A percentile compares a stretch with the other conserved stretches of the same genome.
phyloP scores from a whole-genome alignment of 768 basidiomycete species.

The Boletellus ananiceps region DNA sequence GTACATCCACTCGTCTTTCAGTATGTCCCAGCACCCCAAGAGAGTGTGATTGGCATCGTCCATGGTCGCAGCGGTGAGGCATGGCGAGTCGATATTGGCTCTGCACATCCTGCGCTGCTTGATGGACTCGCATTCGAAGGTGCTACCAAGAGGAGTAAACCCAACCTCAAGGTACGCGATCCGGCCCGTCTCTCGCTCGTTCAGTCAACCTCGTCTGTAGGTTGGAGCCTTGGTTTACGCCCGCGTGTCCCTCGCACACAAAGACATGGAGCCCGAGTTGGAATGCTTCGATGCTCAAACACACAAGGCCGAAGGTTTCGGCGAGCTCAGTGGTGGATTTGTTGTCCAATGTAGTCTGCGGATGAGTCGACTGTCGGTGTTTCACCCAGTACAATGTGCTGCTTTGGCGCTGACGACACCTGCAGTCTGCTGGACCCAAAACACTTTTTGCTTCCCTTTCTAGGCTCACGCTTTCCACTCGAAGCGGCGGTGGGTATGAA shows the following conservation, averaged over 20 bases:
- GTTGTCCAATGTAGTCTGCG: constrained; percentile 76
- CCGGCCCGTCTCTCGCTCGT: neutral
- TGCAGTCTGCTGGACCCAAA: constrained; percentile 72
- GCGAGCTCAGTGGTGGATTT: constrained; percentile 89
- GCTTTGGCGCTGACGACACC: constrained; percentile 2
- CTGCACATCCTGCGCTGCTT: constrained; percentile 77
- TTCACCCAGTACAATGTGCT: constrained; percentile 3
- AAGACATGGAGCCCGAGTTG: constrained; percentile 97
- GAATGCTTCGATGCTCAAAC: constrained; percentile 95
- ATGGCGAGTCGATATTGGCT: constrained; percentile 91
- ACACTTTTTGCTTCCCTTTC: constrained; percentile 75
- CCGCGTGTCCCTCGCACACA: constrained; percentile 87
- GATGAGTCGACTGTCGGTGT: constrained; percentile 76
- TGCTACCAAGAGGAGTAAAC: constrained; percentile 90
- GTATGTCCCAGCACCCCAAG: constrained; percentile 90
- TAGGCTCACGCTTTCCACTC: constrained; percentile 79
- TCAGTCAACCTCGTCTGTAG: constrained; percentile 37
- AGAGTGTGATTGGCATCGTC: constrained; percentile 84
- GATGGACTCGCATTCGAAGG: constrained; percentile 95
- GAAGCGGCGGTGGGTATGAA: constrained; percentile 90
- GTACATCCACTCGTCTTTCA: constrained; percentile 28
- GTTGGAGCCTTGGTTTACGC: constrained; percentile 90
- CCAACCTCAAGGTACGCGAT: constrained; percentile 75
- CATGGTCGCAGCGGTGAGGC: constrained; percentile 80
- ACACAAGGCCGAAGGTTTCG: constrained; percentile 88